A percentile compares a stretch with the other conserved stretches of the same genome.
These are phyloP conservation scores for Blastobotrys terrestris DNA, from an alignment of 805 yeast genomes.

Conservation along the genomic window DNA sequence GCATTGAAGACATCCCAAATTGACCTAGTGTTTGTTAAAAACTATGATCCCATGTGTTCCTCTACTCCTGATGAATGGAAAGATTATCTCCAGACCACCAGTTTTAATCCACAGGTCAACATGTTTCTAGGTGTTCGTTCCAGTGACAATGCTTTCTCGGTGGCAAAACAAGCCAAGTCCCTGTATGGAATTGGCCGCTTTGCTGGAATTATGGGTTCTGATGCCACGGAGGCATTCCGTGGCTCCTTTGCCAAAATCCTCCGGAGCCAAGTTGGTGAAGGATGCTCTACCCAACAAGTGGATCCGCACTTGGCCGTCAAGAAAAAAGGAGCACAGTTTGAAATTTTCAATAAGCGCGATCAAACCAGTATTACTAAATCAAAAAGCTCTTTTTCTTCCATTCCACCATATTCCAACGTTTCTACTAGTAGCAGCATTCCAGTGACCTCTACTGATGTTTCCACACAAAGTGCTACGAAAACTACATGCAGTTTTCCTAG, in stretches of 20 bases:
- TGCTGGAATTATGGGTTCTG: neutral
- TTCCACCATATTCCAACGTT: neutral
- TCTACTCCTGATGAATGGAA: neutral
- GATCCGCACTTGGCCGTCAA: neutral
- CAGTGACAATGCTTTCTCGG: neutral
- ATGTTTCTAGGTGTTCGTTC: neutral
- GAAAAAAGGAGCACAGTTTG: neutral
- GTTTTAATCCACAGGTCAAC: neutral
- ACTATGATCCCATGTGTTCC: neutral
- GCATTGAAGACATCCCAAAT: neutral
- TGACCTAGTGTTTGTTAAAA: neutral
- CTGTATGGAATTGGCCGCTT: neutral
- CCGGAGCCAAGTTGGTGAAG: neutral
- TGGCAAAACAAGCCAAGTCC: neutral
- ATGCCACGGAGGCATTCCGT: neutral
- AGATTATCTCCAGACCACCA: neutral
- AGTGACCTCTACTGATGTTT: no score
- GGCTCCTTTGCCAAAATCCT: neutral
- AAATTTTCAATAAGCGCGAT: neutral
- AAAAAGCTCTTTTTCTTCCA: neutral
- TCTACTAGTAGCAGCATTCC: neutral
- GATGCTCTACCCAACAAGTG: neutral
- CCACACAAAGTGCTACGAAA: no score
- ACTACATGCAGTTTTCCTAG: neutral
- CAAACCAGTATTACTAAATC: no score